These are phyloP conservation scores for Eucalyptus camaldulensis DNA, from an alignment of 345 rosid species.

Conservation along the genomic window DNA sequence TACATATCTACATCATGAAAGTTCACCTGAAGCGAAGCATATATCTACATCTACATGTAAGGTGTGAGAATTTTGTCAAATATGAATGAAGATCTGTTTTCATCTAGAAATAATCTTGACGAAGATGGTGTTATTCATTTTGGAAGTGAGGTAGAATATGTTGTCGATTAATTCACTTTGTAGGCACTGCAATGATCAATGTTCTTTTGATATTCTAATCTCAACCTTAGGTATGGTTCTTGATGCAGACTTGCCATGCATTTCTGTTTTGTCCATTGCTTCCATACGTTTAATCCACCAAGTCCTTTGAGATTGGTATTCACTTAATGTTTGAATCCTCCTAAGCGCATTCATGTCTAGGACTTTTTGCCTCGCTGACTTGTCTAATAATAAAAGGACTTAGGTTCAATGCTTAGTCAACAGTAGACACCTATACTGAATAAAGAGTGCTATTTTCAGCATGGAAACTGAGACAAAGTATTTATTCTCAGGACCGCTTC, in stretches of 20 bases:
- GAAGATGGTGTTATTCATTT: not conserved
- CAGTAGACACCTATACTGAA: not conserved
- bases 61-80: not conserved
- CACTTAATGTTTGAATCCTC: not conserved
- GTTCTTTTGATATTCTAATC: not conserved
- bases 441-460: not conserved
- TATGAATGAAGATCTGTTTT: not conserved
- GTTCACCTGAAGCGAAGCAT: not conserved
- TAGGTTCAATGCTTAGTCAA: not conserved
- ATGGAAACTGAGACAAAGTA: not conserved
- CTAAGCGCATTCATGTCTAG: not conserved
- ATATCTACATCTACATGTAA: not conserved
- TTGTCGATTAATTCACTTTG: not conserved
- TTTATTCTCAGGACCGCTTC: conserved; percentile 46
- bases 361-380: not conserved
- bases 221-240: not conserved
- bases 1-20: not conserved
- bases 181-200: not conserved
- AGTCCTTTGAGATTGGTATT: not conserved
- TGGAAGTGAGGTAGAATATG: not conserved
- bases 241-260: not conserved
- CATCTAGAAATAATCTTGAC: not conserved
- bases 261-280: not conserved
- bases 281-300: not conserved
- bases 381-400: not conserved